Evolutionary conservation across 208 protist genomes (phyloP).

Genomic region (Crithidia bombi): DNA sequence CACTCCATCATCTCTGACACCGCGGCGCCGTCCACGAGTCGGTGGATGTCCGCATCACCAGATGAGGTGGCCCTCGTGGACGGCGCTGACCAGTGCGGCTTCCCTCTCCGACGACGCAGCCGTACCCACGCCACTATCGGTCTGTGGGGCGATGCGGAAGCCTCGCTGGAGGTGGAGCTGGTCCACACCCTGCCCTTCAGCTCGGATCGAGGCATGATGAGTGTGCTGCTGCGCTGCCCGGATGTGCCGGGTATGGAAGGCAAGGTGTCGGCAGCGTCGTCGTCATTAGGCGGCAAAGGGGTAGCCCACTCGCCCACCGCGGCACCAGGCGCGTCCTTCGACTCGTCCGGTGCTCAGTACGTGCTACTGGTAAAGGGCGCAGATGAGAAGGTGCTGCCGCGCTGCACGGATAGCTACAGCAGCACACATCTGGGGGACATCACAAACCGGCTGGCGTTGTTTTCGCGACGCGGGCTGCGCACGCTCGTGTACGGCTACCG

Average conservation of each 20-base stretch:
- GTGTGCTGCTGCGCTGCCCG: conserved; percentile 56
- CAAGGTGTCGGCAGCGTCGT: neutral
- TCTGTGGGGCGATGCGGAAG: conserved; percentile 24
- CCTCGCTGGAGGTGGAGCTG: conserved; percentile 35
- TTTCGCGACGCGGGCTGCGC: conserved; percentile 64
- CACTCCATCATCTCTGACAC: conserved; percentile 1
- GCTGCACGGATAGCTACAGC: conserved; percentile 39
- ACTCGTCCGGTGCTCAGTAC: conserved; percentile 25
- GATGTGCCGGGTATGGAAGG: neutral
- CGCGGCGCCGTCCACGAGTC: neutral
- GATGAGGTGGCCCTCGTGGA: conserved; percentile 93
- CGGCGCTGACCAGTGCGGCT: conserved; percentile 70
- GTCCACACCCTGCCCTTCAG: conserved; percentile 77
- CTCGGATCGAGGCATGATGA: conserved; percentile 84
- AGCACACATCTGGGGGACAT: conserved; percentile 26
- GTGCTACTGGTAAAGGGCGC: conserved; percentile 81
- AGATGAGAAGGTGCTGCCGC: conserved; percentile 74
- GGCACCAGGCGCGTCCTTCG: neutral
- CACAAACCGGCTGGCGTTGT: conserved; percentile 21
- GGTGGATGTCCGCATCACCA: conserved; percentile 88
- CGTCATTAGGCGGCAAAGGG: conserved; percentile 24
- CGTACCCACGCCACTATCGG: conserved; percentile 32
- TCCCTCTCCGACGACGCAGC: conserved; percentile 55
- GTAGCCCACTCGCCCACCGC: neutral
- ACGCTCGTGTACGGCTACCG: conserved; percentile 74